Evolutionary conservation across 2,329 filamentous ascomycete species (phyloP), one percentile per base, ranked within the genome.

Genomic region (Magnaporthiopsis poae): DNA sequence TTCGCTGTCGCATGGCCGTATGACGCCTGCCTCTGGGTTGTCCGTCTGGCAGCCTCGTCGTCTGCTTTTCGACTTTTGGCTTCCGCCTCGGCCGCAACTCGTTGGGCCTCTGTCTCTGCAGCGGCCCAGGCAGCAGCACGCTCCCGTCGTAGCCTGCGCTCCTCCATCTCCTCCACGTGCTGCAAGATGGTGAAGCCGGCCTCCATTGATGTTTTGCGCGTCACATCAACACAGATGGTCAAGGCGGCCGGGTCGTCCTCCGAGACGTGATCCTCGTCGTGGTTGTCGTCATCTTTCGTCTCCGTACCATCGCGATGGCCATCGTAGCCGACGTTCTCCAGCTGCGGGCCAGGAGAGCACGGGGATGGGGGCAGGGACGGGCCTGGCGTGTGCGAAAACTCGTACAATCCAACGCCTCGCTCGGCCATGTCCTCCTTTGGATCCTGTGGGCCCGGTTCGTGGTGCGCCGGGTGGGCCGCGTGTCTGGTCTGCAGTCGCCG

Each of bases 401-500:
- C 35, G 39, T 65, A 71, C 2, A 71, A 66, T 1, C 64, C 64
- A 3, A 62, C 52, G 33, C 35, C 18, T 18, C 64, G 56, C 60
- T 61, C 64, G 13, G 64, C 64, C 11, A 61, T 33, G 33, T 31
- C 33, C 25, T 39, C 25, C 35, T 31, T 31, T 3, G 27, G 18
- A n/a, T 35, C 31, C 29, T 62, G 61, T 3, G n/a, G 25, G 5
- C 13, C 59, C 25, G 59, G 5, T 18, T 31, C 25, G n/a, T 31
- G 59, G 25, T 60, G 59, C n/a, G 61, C 39, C 15, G 39, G 39
- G 21, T 31, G 18, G 61, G 12, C 66, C 46, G 68, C 66, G 67
- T 72, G 46, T 66, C 69, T 56, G 68, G 71, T 39, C 71, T 67
- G 69, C 31, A 69, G 67, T n/a, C 73, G 69, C 33, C 71, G 71